Percentiles rank a stretch among this genome's conserved stretches.
Evolutionary conservation across 2,329 filamentous ascomycete species (phyloP).

Genomic region (Tolypocladium nubicola): DNA sequence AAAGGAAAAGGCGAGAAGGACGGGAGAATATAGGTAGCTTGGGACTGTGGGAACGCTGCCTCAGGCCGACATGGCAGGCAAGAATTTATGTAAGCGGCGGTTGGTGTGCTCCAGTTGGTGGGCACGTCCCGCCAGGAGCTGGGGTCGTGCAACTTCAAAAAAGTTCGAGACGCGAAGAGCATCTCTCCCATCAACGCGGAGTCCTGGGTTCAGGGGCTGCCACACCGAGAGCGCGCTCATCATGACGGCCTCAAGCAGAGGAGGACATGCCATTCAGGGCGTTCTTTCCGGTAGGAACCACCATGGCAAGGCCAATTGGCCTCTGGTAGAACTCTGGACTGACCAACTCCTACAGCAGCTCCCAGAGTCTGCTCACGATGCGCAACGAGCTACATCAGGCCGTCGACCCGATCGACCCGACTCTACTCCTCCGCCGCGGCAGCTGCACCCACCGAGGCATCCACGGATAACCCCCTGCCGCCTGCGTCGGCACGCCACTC

Average conservation of each 20-base stretch:
- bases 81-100: slow-evolving; percentile 7
- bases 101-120: not conserved
- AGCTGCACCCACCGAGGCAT: slow-evolving; percentile 8
- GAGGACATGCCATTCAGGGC: slow-evolving; percentile 36
- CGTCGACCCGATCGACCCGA: slow-evolving; percentile 18
- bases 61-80: slow-evolving; percentile 13
- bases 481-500: slow-evolving; percentile 6
- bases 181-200: slow-evolving; percentile 1
- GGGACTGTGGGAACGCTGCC: slow-evolving; percentile 9
- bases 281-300: slow-evolving; percentile 37
- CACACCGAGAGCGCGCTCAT: slow-evolving; percentile 9
- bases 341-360: slow-evolving; percentile 11
- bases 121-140: not conserved
- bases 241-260: slow-evolving; percentile 48
- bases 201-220: slow-evolving; percentile 3
- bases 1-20: slow-evolving; percentile 7
- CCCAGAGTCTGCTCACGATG: slow-evolving; percentile 26
- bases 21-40: slow-evolving; percentile 5
- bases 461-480: slow-evolving; percentile 9
- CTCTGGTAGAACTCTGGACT: not conserved
- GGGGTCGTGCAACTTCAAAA: slow-evolving; percentile 5
- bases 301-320: not conserved
- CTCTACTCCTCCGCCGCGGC: slow-evolving; percentile 24
- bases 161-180: slow-evolving; percentile 11
- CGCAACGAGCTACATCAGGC: slow-evolving; percentile 18